phyloP scores from a whole-genome alignment of 176 grass and related monocot genomes.

The Bolboschoenus planiculmis region DNA sequence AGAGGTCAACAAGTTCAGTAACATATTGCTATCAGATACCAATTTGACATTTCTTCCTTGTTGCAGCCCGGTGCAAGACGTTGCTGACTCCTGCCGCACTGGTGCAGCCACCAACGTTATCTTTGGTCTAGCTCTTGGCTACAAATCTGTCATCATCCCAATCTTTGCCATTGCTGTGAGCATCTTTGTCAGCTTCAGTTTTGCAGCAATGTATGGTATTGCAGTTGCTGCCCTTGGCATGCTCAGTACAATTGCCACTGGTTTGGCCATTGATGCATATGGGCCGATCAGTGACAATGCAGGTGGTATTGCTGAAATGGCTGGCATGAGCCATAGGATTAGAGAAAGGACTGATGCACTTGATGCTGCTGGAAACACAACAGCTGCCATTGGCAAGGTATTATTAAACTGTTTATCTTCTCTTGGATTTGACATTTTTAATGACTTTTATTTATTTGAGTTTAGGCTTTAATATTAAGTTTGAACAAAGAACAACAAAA shows the following conservation, averaged over 20 bases:
- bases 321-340: slow-evolving; percentile 91
- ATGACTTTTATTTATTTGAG: neutral
- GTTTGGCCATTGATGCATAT: slow-evolving; percentile 93
- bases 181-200: slow-evolving; percentile 87
- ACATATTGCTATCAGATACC: neutral
- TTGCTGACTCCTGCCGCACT: slow-evolving; percentile 84
- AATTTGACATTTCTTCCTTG: neutral
- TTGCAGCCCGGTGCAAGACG: slow-evolving; percentile 84
- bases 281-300: slow-evolving; percentile 92
- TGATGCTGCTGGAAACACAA: slow-evolving; percentile 92
- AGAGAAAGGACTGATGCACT: slow-evolving; percentile 91
- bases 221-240: slow-evolving; percentile 93
- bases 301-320: slow-evolving; percentile 97
- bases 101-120: slow-evolving; percentile 89
- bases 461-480: neutral
- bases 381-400: slow-evolving; percentile 94
- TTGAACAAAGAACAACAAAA: neutral
- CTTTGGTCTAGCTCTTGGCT: slow-evolving; percentile 88
- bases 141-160: slow-evolving; percentile 87
- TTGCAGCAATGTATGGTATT: slow-evolving; percentile 88
- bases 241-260: slow-evolving; percentile 90
- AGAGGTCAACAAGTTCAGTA: neutral
- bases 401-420: neutral
- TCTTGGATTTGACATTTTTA: neutral
- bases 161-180: slow-evolving; percentile 84